A percentile compares a stretch with the other conserved stretches of the same genome.
Conservation (phyloP, 2,329 filamentous ascomycete species). For the Talaromyces marneffei region DNA sequence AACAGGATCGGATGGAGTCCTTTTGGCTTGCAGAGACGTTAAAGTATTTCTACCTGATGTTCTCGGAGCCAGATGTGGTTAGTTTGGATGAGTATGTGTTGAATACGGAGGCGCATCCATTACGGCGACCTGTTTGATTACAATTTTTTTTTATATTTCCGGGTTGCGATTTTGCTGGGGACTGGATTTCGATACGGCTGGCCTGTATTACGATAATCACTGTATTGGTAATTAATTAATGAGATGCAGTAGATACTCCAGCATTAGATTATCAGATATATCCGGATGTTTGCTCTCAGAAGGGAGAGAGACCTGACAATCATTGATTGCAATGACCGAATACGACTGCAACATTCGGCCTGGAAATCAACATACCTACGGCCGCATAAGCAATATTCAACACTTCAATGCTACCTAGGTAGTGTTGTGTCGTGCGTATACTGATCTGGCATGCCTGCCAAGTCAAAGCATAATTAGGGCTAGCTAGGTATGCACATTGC, state of each 20-base stretch:
- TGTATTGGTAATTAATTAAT: background rate
- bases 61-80: conserved; percentile 59
- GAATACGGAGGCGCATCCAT: conserved; percentile 52
- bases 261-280: background rate
- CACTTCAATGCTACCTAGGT: too few species aligned
- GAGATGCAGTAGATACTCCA: background rate
- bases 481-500: conserved; percentile 1
- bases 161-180: background rate
- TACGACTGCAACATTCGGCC: background rate
- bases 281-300: background rate
- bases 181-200: background rate
- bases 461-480: background rate
- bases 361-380: background rate
- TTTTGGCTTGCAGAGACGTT: conserved; percentile 89
- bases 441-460: background rate
- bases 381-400: background rate
- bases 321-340: background rate
- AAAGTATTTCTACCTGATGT: conserved; percentile 87
- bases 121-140: conserved; percentile 32
- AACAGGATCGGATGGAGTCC: conserved; percentile 68
- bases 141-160: background rate
- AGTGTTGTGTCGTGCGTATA: too few species aligned
- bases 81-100: conserved; percentile 64
- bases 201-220: background rate
- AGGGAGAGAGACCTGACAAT: background rate